Evolutionary conservation across 179 eudicot species (phyloP), one percentile per base, ranked within the genome.

Genomic region (Silene coronaria): DNA sequence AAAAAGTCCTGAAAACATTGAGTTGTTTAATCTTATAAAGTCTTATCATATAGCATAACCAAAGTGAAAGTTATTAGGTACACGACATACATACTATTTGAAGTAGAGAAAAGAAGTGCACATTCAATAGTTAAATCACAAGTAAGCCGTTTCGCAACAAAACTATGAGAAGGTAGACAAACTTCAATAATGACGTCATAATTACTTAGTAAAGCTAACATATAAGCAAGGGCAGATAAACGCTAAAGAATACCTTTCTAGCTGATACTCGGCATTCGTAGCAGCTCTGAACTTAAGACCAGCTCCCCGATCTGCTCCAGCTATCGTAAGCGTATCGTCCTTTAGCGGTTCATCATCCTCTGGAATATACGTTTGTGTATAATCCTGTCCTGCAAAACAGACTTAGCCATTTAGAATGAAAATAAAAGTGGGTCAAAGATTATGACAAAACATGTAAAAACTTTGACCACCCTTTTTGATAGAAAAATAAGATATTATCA

Each of bases 261-360:
- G 69, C 80, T 82, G 86, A 87, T 86, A 81, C 70, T 87, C 90
- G 78, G 91, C 77, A 58, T 69, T 83, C 27, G 90, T 84, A 23
- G 96, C 95, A 82, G 79, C 82, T 81, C 79, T 88, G 79, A 94
- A 94, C 77, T 91, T 91, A 82, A 87, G 92, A 71, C 89, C 81
- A 78, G 80, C 82, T 76, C 87, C 97, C 19, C 77, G 76, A 77
- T 81, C 87, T 74, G 84, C 84, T 66, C 68, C 80, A 69, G 73
- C 80, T 71, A 75, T 58, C 77, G 64, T 80, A 77, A 84, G 84
- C 78, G 69, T 77, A 79, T 81, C 82, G 22, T 86, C 90, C 26
- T 75, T 69, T 57, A 73, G 36, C 73, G 73, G 78, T 72, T 90
- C 97, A 68, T 82, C 86, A 79, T 82, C 85, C 76, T 90, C 85